A percentile compares a stretch with the other conserved stretches of the same genome.
Evolutionary conservation across 495 filamentous ascomycete genomes (phyloP).

Genomic region (Trichoderma erinaceum): DNA sequence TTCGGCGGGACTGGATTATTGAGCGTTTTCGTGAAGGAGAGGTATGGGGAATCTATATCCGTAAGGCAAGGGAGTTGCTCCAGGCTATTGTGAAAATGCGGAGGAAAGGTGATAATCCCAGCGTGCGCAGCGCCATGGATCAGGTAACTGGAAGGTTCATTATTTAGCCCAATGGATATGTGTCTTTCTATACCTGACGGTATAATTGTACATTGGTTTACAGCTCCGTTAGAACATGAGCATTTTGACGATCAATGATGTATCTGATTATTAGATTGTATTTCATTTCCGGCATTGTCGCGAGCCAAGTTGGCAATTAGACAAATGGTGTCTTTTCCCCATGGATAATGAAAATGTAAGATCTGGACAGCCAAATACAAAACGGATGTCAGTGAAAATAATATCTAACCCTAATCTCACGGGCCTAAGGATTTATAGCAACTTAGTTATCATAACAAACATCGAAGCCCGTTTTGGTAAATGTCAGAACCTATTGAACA

Average conservation of each 20-base stretch:
- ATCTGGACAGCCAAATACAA: too few relatives aligned
- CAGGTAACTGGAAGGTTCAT: background rate
- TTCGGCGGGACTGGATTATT: background rate
- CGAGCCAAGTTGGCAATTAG: too few relatives aligned
- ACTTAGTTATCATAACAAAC: background rate
- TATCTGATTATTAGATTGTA: too few relatives aligned
- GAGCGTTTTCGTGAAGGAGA: background rate
- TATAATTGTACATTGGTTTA: background rate
- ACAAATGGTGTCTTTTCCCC: too few relatives aligned
- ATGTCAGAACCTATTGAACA: background rate
- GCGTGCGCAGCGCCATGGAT: background rate
- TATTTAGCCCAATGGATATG: background rate
- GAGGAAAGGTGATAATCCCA: background rate
- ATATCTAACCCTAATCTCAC: too few relatives aligned
- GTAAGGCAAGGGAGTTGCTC: background rate
- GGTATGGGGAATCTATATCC: background rate
- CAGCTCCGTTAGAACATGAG: background rate
- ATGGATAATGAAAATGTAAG: too few relatives aligned
- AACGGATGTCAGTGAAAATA: too few relatives aligned
- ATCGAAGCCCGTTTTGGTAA: background rate
- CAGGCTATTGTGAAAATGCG: background rate
- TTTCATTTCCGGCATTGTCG: too few relatives aligned
- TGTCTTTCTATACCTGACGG: background rate
- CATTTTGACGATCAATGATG: too few relatives aligned
- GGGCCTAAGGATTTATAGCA: background rate